Evolutionary conservation across 106 monocot genomes (phyloP).

Genomic region (Posidonia australis): DNA sequence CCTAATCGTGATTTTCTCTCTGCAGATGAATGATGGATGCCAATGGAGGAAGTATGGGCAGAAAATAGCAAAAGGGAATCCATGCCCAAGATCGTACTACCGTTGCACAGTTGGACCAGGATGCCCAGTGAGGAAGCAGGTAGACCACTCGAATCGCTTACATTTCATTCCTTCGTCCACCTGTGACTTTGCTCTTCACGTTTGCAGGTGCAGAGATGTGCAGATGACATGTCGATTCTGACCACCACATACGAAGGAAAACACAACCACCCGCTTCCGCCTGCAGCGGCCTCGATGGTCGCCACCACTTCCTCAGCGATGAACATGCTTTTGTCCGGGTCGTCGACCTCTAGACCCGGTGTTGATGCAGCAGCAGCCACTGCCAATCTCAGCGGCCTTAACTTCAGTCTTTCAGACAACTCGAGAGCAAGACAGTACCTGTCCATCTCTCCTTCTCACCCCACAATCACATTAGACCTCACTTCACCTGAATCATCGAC

Average conservation of each 20-base stretch:
- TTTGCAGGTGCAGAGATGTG: conserved; percentile 51
- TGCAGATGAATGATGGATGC: conserved; percentile 80
- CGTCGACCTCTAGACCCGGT: conserved; percentile 16
- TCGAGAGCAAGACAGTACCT: neutral
- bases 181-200: neutral
- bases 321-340: conserved; percentile 46
- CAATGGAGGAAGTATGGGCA: conserved; percentile 95
- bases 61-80: conserved; percentile 86
- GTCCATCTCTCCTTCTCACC: conserved; percentile 32
- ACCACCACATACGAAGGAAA: conserved; percentile 55
- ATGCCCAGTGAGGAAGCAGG: conserved; percentile 86
- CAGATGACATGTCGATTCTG: conserved; percentile 53
- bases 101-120: conserved; percentile 65
- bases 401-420: conserved; percentile 9
- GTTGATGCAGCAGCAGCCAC: neutral
- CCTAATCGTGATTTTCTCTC: neutral
- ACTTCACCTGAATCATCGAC: conserved; percentile 18
- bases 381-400: conserved; percentile 12
- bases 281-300: conserved; percentile 61
- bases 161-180: too few relatives aligned
- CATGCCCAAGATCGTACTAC: conserved; percentile 82
- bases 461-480: conserved; percentile 75
- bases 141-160: conserved; percentile 10
- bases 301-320: conserved; percentile 52
- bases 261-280: conserved; percentile 56